Conservation (phyloP, 192 early-diverging fungal genomes). For the Dissophora globulifera region DNA sequence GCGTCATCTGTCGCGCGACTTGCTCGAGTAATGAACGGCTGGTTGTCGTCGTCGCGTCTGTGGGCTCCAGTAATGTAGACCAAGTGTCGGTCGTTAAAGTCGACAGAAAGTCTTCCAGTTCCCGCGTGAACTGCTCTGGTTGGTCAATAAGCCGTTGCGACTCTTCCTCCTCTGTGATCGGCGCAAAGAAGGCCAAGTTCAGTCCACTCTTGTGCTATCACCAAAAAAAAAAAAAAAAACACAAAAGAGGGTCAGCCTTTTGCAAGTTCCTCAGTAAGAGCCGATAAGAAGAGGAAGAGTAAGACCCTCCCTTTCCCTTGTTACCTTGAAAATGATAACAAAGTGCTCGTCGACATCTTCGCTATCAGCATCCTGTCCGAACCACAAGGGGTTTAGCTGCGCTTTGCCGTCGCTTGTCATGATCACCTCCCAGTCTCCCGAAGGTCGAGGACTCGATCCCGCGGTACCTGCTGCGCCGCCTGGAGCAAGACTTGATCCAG, state of each 20-base stretch:
- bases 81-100: conserved; percentile 10
- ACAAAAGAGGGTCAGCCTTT: not conserved
- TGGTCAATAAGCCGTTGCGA: conserved; percentile 29
- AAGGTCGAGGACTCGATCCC: conserved; percentile 37
- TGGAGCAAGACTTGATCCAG: conserved; percentile 3
- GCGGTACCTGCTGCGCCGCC: not conserved
- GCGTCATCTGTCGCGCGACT: conserved; percentile 29
- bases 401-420: conserved; percentile 29
- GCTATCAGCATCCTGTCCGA: conserved; percentile 22
- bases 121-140: conserved; percentile 31
- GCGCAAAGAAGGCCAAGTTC: conserved; percentile 35
- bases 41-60: not conserved
- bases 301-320: not conserved
- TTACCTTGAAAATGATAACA: conserved; percentile 37
- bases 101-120: conserved; percentile 31
- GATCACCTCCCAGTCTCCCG: conserved; percentile 24
- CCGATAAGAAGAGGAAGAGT: too few species aligned
- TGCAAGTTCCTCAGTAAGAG: too few species aligned
- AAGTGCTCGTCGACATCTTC: conserved; percentile 44
- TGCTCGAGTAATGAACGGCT: conserved; percentile 28
- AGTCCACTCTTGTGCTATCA: conserved; percentile 44
- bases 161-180: conserved; percentile 1
- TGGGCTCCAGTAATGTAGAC: conserved; percentile 22
- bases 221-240: not conserved
- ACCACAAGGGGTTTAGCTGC: conserved; percentile 45